phyloP scores from a whole-genome alignment of 345 rosid genomes.

The Pistacia vera region DNA sequence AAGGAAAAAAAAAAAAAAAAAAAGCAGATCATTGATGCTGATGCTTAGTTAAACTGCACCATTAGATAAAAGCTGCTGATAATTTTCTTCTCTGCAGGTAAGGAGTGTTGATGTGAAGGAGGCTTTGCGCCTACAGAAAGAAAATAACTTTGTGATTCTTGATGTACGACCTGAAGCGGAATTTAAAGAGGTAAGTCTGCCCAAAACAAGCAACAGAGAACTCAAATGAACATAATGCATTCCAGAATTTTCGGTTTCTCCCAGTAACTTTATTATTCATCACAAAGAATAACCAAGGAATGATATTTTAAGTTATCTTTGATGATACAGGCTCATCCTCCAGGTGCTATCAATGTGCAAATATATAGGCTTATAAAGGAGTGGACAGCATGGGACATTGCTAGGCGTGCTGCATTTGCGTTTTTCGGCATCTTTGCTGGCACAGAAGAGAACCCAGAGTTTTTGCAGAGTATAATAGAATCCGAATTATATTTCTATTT shows the following conservation, averaged over 20 bases:
- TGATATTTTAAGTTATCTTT: not conserved
- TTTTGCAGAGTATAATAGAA: slow-evolving; percentile 52
- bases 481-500: slow-evolving; percentile 7
- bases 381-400: slow-evolving; percentile 99
- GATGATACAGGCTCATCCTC: slow-evolving; percentile 66
- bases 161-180: slow-evolving; percentile 97
- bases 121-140: slow-evolving; percentile 91
- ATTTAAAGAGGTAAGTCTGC: slow-evolving; percentile 70
- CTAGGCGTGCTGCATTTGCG: slow-evolving; percentile 95
- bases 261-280: not conserved
- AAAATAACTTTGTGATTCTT: slow-evolving; percentile 95
- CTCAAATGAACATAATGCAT: not conserved
- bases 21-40: not conserved
- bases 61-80: not conserved
- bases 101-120: slow-evolving; percentile 97
- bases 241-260: not conserved
- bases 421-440: slow-evolving; percentile 96
- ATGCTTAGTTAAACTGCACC: not conserved
- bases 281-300: not conserved
- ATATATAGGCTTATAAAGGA: slow-evolving; percentile 93
- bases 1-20: no score
- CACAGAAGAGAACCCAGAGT: slow-evolving; percentile 97
- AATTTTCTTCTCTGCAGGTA: slow-evolving; percentile 46
- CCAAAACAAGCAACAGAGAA: not conserved
- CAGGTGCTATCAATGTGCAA: slow-evolving; percentile 90